A percentile compares a stretch with the other conserved stretches of the same genome.
These are phyloP conservation scores for Gillenia trifoliata DNA, from an alignment of 306 rosid species.

Conservation along the genomic window DNA sequence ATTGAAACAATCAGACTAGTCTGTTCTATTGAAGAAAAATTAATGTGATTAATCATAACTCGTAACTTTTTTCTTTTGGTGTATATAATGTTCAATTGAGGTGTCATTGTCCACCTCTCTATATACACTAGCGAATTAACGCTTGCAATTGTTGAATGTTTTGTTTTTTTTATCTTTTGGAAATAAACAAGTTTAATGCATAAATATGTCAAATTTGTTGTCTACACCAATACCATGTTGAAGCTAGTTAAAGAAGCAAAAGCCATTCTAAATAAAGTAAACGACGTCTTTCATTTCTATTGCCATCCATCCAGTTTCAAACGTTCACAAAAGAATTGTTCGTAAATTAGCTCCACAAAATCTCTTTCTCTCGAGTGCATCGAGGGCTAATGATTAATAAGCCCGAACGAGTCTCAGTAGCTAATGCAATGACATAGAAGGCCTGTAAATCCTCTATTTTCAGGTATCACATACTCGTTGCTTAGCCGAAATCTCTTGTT, in stretches of 20 bases:
- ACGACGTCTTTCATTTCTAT: background rate
- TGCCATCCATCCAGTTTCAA: background rate
- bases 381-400: background rate
- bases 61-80: too few relatives aligned
- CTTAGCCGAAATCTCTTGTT: background rate
- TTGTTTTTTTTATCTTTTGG: too few relatives aligned
- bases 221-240: background rate
- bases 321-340: background rate
- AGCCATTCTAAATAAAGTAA: background rate
- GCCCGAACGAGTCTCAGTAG: background rate
- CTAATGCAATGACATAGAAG: background rate
- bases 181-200: too few relatives aligned
- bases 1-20: too few relatives aligned
- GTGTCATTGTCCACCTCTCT: too few relatives aligned
- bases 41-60: too few relatives aligned
- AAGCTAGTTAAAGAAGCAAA: background rate
- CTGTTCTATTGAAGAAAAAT: too few relatives aligned
- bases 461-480: background rate
- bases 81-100: too few relatives aligned
- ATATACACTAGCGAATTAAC: too few relatives aligned
- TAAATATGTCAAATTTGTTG: too few relatives aligned
- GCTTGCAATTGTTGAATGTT: too few relatives aligned
- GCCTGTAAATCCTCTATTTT: background rate
- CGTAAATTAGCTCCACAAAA: background rate
- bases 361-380: background rate